Evolutionary conservation across 2,329 filamentous ascomycete genomes (phyloP).

Genomic region (Lithohypha guttulata): DNA sequence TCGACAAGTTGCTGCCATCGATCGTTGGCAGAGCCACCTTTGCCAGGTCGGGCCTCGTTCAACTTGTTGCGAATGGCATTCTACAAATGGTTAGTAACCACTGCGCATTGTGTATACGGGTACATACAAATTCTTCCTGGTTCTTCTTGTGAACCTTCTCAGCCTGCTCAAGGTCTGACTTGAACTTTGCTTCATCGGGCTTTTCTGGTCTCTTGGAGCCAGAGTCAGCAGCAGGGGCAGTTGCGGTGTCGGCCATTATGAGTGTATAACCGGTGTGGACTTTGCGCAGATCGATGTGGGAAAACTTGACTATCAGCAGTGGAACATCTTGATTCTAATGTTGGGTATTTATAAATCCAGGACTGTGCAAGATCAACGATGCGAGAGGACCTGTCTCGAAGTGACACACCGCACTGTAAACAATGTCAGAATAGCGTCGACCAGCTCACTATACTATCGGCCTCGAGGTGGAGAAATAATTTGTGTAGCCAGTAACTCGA

Average conservation of each 20-base stretch:
- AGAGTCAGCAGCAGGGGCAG: conserved; percentile 27
- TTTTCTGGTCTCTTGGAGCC: conserved; percentile 56
- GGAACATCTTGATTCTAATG: conserved; percentile 3
- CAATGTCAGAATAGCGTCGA: background rate
- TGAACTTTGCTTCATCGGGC: conserved; percentile 78
- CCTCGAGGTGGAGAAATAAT: conserved; percentile 5
- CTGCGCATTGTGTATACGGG: background rate
- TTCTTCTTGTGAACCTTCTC: conserved; percentile 77
- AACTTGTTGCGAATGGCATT: conserved; percentile 81
- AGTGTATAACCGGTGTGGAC: conserved; percentile 3
- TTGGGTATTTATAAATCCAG: background rate
- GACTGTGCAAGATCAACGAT: background rate
- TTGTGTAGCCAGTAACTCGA: conserved; percentile 3
- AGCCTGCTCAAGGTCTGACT: conserved; percentile 64
- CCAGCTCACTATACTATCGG: too few species aligned
- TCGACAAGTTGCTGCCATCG: conserved; percentile 59
- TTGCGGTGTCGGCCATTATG: conserved; percentile 29
- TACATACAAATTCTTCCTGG: conserved; percentile 57
- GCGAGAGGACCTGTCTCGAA: background rate
- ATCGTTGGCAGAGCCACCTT: conserved; percentile 66
- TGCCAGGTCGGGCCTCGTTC: conserved; percentile 70
- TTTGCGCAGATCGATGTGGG: background rate
- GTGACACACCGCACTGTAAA: background rate
- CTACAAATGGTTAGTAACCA: conserved; percentile 37
- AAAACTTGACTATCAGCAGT: background rate